Evolutionary conservation across 345 rosid genomes (phyloP), one percentile per base, ranked within the genome.

Genomic region (Reutealis trisperma): DNA sequence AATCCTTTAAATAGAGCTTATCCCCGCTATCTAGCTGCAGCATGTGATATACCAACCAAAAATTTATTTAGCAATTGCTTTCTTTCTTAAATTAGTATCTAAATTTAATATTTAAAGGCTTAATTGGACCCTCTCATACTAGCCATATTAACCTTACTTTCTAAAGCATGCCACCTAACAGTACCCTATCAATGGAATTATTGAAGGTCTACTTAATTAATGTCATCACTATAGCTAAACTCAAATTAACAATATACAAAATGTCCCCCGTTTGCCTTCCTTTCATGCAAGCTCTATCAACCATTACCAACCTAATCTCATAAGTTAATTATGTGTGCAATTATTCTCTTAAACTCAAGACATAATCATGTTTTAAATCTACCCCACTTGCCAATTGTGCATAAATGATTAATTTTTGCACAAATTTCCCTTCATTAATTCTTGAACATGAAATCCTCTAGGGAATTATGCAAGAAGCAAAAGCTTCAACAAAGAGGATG

Each of bases 401-500:
- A 64, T 82, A 82, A 80, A 76, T 85, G 75, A 71, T 71, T 79
- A 58, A 16, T 79, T 79, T 75, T 75, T 63, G 75, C 80, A 62
- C 76, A 67, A 74, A 37, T 5, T 71, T 73, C 45, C 45, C 77
- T 75, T 77, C 76, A 47, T 47, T 47, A 47, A 47, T 22, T 25
- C 25, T 18, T 24, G 65, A 67, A 61, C 22, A 82, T 87, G 88
- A 84, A 76, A 72, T 72, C 80, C 34, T 77, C 82, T 30, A 74
- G 72, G 77, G 76, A 77, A 61, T 37, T 37, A 37, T 70, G 78
- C 82, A 80, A 80, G 81, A 85, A 84, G 82, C 85, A 71, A 82
- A 84, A 71, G 83, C 83, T 74, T 87, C 90, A 79, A 59, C 83
- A 79, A 60, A 80, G 82, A 84, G 86, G 90, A 76, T 88, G 90